Evolutionary conservation across 805 yeast species (phyloP), one percentile per base, ranked within the genome.

Genomic region (Wickerhamiella parazyma): DNA sequence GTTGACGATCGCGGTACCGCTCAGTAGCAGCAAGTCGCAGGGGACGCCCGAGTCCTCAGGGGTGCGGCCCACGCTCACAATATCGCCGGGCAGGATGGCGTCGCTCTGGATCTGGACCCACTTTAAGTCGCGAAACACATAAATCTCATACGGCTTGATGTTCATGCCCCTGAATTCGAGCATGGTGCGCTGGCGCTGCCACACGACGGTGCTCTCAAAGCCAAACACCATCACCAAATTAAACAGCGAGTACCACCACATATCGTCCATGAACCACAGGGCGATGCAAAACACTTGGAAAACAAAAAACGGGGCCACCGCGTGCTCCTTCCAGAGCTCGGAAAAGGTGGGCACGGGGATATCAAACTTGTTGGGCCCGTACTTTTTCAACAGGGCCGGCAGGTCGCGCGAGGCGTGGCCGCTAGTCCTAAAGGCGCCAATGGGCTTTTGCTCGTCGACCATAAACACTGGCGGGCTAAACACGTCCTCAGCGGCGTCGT

Each of bases 131-230:
- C 98, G 76, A 62, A 65, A 75, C 36, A 73, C 93, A 59, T 76
- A 75, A 47, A 91, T 70, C 12, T 72, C 67, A 61, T 83, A 91
- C 11, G 98, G 96, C 62, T 85, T 85, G 53, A 91, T 79, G 54
- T 95, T 95, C 98, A 91, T 91, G 38, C 91, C 78, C 64, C 93
- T 86, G 66, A 91, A 91, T 65, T 91, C 98, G 43, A 78, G 69
- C 86, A 91, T 79, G 38, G 98, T 91, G 7, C 85, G 69, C 67
- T 93, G 81, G 66, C 97, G 81, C 69, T 91, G 97, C 69, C 78
- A 89, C 19, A 91, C 97, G 19, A 93, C 84, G 26, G 95, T 84
- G 61, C 78, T 80, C 65, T 91, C 98, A 67, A 91, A 91, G 3
- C 93, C 73, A 25, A 89, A 79, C 52, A 91, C 71, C 94, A 89